A percentile compares a stretch with the other conserved stretches of the same genome.
Conservation (phyloP, 352 stramenopile species). For the Pilasporangium apinafurcum region DNA sequence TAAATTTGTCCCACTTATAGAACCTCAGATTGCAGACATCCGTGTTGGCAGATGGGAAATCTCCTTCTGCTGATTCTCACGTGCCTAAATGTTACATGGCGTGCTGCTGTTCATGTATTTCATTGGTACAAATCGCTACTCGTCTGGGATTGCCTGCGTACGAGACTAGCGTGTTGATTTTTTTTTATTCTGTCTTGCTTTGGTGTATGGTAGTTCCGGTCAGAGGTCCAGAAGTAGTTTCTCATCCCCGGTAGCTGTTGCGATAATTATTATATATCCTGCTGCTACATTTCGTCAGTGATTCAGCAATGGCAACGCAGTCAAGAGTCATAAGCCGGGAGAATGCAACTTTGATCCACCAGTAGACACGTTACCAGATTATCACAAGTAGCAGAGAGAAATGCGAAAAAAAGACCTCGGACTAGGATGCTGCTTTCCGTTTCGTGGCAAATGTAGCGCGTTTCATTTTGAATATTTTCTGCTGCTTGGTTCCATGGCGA, state of each 20-base stretch:
- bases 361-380: slow-evolving; percentile 4
- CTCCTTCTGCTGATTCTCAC: slow-evolving; percentile 14
- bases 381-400: too few species aligned
- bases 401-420: too few species aligned
- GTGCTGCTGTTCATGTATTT: slow-evolving; percentile 17
- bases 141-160: slow-evolving; percentile 9
- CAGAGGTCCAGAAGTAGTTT: slow-evolving; percentile 3
- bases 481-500: too few species aligned
- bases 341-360: slow-evolving; percentile 6
- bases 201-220: not conserved
- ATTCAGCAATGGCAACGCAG: slow-evolving; percentile 21
- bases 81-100: slow-evolving; percentile 22
- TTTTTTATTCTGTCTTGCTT: slow-evolving; percentile 4
- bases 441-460: too few species aligned
- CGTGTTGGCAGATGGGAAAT: slow-evolving; percentile 8
- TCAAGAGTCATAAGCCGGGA: slow-evolving; percentile 16
- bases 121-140: slow-evolving; percentile 18
- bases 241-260: slow-evolving; percentile 5
- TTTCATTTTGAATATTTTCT: too few species aligned
- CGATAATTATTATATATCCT: slow-evolving; percentile 3
- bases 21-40: too few species aligned
- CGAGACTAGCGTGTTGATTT: not conserved
- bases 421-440: too few species aligned
- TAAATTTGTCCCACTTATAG: too few species aligned
- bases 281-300: slow-evolving; percentile 15